Percentiles rank a stretch among this genome's conserved stretches.
These are phyloP conservation scores for Hibiscus trionum DNA, from an alignment of 345 rosid species.

Conservation along the genomic window DNA sequence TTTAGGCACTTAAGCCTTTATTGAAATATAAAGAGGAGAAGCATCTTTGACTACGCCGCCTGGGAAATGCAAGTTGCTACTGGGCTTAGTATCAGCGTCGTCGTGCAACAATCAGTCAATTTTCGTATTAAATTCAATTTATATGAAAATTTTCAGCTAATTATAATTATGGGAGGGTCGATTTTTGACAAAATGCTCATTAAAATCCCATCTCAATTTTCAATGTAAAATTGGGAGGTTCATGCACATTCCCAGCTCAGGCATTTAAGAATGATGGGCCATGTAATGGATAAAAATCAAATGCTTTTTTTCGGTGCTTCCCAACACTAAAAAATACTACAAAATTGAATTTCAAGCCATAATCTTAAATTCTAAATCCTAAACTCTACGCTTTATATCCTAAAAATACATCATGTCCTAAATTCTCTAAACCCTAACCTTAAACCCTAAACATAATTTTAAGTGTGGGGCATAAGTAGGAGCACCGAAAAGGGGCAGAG, in stretches of 20 bases:
- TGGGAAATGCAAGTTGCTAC: slow-evolving; percentile 3
- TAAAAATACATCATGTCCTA: no score
- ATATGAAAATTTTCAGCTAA: not conserved
- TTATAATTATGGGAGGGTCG: not conserved
- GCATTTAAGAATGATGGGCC: not conserved
- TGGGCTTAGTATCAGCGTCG: not conserved
- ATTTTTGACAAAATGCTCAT: not conserved
- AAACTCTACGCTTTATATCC: no score
- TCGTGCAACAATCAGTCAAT: slow-evolving; percentile 1
- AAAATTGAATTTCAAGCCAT: no score
- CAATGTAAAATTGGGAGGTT: not conserved
- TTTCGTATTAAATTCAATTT: not conserved
- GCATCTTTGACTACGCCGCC: slow-evolving; percentile 4
- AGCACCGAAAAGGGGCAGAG: no score
- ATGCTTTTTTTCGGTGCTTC: no score
- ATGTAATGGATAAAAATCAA: not conserved
- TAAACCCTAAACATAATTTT: no score
- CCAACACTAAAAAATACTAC: no score
- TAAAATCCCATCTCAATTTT: not conserved
- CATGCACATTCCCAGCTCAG: not conserved
- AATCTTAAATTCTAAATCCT: no score
- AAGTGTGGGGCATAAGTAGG: no score
- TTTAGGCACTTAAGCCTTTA: no score
- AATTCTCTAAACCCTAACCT: no score
- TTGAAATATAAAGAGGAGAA: not conserved